Base-by-base conservation (phyloP, 805 yeast species). In the Millerago galiae region DNA sequence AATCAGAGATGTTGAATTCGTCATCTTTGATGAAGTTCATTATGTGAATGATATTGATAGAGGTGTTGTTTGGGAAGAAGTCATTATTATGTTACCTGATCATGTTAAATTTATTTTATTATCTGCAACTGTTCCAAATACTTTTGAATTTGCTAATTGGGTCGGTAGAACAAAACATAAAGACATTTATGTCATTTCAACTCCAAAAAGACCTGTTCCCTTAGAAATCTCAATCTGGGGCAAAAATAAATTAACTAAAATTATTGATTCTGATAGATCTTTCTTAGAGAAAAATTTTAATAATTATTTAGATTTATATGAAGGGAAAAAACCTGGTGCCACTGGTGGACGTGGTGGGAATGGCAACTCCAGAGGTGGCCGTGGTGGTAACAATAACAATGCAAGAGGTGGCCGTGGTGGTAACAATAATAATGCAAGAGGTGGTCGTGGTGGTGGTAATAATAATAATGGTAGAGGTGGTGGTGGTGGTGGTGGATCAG, bases 1-100 rank as follows among this genome's bases (percentile, higher is more conserved):
- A 36, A 90, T 93, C 53, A 74, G 99, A 61, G 99, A 93, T 64
- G 97, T 93, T 17, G 99, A 91, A 58, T 93, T 90, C 70, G 96
- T 93, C 24, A 89, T 93, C 33, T 93, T 93, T 60, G 99, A 93
- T 66, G 99, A 93, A 60, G 99, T 93, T 2, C 99, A 93, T 64
- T 93, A 93, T 59, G 96, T 93, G 48, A 93, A 93, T 61, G 99
- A 93, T 66, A 82, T 87, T 44, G 96, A 88, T 55, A 79, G 99
- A 62, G 99, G 99, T 57, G 99, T 93, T 12, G 99, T 93, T 4
- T 93, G 99, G 99, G 99, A 93, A 67, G 99, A 93, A 65, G 97
- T 93, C 17, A 93, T 93, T 47, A 93, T 93, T 53, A 88, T 93
- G 95, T 69, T 93, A 28, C 99, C 99, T 0, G 96, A 90, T 50